These are phyloP conservation scores for Fusarium caatingaense DNA, from an alignment of 2,329 filamentous ascomycete genomes.

Conservation along the genomic window DNA sequence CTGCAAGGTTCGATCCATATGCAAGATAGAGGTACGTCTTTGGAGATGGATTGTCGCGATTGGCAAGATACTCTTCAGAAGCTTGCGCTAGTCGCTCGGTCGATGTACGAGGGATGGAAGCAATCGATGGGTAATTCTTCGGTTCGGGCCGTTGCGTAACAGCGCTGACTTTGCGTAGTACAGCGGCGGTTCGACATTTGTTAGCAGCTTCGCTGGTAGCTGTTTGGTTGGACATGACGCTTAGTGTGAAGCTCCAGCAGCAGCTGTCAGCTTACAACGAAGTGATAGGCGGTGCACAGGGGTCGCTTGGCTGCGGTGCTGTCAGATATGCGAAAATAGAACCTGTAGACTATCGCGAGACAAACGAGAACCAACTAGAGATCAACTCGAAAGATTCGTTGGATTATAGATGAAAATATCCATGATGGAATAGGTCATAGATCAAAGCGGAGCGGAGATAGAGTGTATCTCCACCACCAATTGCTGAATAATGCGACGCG, in stretches of 20 bases:
- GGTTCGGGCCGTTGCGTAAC: conserved; percentile 34
- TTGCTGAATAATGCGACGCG: conserved; percentile 34
- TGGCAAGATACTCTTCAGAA: conserved; percentile 41
- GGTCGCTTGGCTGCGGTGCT: background rate
- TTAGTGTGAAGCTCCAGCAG: background rate
- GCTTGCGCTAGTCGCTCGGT: conserved; percentile 46
- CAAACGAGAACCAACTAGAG: background rate
- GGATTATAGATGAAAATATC: conserved; percentile 3
- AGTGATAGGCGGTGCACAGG: background rate
- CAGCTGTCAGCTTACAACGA: conserved; percentile 23
- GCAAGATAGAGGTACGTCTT: conserved; percentile 81
- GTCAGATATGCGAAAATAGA: background rate
- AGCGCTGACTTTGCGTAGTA: conserved; percentile 44
- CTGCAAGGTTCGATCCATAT: conserved; percentile 90
- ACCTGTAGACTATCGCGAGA: background rate
- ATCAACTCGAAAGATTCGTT: conserved; percentile 2
- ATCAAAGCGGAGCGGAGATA: conserved; percentile 32
- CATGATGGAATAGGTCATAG: conserved; percentile 14
- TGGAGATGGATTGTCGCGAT: conserved; percentile 37
- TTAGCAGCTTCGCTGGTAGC: conserved; percentile 11
- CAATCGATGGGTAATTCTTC: conserved; percentile 46
- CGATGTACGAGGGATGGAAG: conserved; percentile 51
- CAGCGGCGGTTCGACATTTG: conserved; percentile 24
- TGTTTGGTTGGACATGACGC: conserved; percentile 31
- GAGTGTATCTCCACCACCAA: conserved; percentile 4